Evolutionary conservation across 2,329 filamentous ascomycete genomes (phyloP), one percentile per base, ranked within the genome.

Genomic region (Acrocalymma vagum): DNA sequence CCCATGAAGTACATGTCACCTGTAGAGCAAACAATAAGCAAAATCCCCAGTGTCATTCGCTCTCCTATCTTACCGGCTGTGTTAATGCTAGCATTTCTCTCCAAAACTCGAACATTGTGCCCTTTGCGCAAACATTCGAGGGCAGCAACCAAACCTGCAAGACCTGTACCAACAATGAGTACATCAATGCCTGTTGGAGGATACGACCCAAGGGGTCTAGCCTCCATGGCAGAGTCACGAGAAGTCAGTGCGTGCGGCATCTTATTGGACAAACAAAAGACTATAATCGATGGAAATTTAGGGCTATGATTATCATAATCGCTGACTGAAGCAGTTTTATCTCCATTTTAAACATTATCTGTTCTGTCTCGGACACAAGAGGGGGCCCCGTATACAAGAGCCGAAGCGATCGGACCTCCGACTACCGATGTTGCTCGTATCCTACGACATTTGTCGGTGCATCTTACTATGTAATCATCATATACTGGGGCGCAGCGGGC

Each of bases 1-100:
- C 79, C 78, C 75, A 83, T 82, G 59, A 81, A 81, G 65, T 80
- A 81, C 77, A 81, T 82, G 62, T 83, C 80, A 37, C 79, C 79
- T 78, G 37, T 26, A 11, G 18, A 11, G 32, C 53, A n/a, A 53
- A 45, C 29, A 42, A 16, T 30, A 16, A 9, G n/a, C 22, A 14
- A 17, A 14, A 18, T 10, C n/a, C 16, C 24, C 20, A 18, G 30
- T 20, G 42, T 8, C 25, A 18, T 6, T 27, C 6, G 1, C 14
- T 17, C 6, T n/a, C 14, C 7, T 10, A 31, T n/a, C 69, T 51
- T 58, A 78, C 78, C 78, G 38, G 74, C 72, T 9, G 77, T 79
- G 62, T 79, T 80, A 61, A 79, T 78, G 29, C 70, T 66, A 10
- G 67, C 57, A 42, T 77, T 76, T 15, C 74, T 70, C 70, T 71